Evolutionary conservation across 2,329 filamentous ascomycete genomes (phyloP).

Genomic region (Aspergillus fischeri): DNA sequence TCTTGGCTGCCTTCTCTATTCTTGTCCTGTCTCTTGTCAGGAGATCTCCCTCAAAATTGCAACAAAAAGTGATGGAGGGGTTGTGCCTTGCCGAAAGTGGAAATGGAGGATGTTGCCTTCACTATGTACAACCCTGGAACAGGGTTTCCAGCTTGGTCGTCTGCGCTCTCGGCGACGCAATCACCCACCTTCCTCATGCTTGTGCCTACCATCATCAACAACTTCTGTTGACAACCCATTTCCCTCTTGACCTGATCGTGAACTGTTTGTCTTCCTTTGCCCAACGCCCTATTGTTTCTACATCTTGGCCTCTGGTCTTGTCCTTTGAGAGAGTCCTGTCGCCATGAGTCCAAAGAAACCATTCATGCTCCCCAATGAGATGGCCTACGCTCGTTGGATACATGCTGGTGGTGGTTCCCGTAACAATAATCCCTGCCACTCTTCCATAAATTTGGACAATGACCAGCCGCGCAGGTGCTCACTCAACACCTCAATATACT

Average conservation of each 20-base stretch:
- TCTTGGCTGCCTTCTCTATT: neutral
- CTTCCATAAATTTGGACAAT: conserved; percentile 15
- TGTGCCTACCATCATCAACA: neutral
- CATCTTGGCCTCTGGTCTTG: neutral
- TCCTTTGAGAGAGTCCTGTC: neutral
- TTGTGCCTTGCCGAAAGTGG: neutral
- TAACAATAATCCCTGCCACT: conserved; percentile 16
- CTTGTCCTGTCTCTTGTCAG: neutral
- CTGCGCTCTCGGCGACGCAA: neutral
- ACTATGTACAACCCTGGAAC: neutral
- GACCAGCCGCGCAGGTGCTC: conserved; percentile 20
- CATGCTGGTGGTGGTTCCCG: conserved; percentile 6
- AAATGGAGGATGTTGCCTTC: neutral
- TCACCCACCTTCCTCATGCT: neutral
- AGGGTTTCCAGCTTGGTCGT: neutral
- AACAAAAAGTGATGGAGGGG: neutral
- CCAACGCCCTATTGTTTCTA: neutral
- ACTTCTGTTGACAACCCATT: neutral
- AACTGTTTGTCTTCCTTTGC: neutral
- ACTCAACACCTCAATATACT: neutral
- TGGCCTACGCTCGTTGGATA: conserved; percentile 15
- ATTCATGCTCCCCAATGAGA: conserved; percentile 15
- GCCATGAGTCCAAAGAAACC: conserved; percentile 12
- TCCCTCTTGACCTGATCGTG: neutral
- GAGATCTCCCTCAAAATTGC: neutral